These are phyloP conservation scores for Amanita phalloides DNA, from an alignment of 768 basidiomycete species.

Conservation along the genomic window DNA sequence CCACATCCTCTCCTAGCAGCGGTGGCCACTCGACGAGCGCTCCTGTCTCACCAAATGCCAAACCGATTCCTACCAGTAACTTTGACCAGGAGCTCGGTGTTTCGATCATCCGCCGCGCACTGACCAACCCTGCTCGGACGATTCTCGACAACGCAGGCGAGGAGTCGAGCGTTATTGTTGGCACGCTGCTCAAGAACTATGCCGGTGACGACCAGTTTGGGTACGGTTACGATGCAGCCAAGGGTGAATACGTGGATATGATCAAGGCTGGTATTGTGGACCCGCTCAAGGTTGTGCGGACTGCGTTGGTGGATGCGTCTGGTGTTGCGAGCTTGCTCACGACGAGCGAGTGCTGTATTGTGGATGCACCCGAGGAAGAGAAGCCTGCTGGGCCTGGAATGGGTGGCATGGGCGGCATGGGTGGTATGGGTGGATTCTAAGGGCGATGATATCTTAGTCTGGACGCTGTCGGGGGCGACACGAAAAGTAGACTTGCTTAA, in stretches of 20 bases:
- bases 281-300: constrained; percentile 91
- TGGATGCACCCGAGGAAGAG: constrained; percentile 81
- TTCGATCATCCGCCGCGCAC: constrained; percentile 79
- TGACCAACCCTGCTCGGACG: constrained; percentile 74
- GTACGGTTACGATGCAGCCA: constrained; percentile 85
- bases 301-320: constrained; percentile 82
- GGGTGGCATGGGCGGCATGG: constrained; percentile 22
- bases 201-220: constrained; percentile 66
- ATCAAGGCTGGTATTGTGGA: constrained; percentile 91
- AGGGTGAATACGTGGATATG: constrained; percentile 93
- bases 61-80: constrained; percentile 72
- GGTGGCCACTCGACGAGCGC: constrained; percentile 35
- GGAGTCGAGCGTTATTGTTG: constrained; percentile 88
- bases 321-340: constrained; percentile 93
- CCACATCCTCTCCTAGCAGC: constrained; percentile 38
- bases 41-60: constrained; percentile 44
- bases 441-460: neutral
- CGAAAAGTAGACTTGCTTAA: neutral
- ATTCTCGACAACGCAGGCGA: constrained; percentile 94
- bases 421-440: constrained; percentile 14
- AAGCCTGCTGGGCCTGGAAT: constrained; percentile 36
- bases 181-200: constrained; percentile 65
- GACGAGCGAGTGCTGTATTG: constrained; percentile 87
- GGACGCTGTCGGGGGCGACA: neutral
- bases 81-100: constrained; percentile 98